Evolutionary conservation across 148 eudicot genomes (phyloP).

Genomic region (Arbutus unedo): DNA sequence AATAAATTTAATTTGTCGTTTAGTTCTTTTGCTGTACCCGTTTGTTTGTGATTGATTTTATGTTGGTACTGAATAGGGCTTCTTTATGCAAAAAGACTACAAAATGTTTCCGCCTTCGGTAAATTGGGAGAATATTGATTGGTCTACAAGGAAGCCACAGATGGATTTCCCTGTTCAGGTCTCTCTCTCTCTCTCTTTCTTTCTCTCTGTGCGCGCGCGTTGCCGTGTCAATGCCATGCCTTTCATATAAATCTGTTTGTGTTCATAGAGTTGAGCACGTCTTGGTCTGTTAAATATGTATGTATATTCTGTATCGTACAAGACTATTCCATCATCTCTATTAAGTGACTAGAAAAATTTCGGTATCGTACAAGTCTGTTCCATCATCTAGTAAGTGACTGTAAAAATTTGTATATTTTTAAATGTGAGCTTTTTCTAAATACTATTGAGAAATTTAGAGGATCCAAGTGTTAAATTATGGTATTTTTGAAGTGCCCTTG

Average conservation of each 20-base stretch:
- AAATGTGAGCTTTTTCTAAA: neutral
- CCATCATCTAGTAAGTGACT: neutral
- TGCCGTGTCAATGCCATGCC: neutral
- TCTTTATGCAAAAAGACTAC: slow-evolving; percentile 94
- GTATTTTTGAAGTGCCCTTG: neutral
- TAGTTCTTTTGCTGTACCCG: neutral
- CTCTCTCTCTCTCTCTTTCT: slow-evolving; percentile 2
- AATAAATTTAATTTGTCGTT: neutral
- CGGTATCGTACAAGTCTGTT: neutral
- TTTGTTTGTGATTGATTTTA: neutral
- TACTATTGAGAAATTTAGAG: neutral
- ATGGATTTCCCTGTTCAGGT: slow-evolving; percentile 98
- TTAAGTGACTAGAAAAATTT: neutral
- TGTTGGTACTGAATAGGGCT: slow-evolving; percentile 48
- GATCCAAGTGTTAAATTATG: neutral
- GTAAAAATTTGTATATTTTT: neutral
- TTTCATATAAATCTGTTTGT: neutral
- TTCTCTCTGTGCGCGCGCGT: too few relatives aligned
- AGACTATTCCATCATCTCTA: neutral
- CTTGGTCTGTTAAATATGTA: neutral
- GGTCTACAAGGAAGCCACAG: slow-evolving; percentile 89
- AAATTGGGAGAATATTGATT: slow-evolving; percentile 85
- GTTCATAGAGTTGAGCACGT: neutral
- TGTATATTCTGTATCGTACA: too few relatives aligned
- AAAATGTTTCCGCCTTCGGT: slow-evolving; percentile 97